Percentiles rank a stretch among this genome's conserved stretches.
phyloP scores from a whole-genome alignment of 306 rosid genomes.

The Abrus precatorius region DNA sequence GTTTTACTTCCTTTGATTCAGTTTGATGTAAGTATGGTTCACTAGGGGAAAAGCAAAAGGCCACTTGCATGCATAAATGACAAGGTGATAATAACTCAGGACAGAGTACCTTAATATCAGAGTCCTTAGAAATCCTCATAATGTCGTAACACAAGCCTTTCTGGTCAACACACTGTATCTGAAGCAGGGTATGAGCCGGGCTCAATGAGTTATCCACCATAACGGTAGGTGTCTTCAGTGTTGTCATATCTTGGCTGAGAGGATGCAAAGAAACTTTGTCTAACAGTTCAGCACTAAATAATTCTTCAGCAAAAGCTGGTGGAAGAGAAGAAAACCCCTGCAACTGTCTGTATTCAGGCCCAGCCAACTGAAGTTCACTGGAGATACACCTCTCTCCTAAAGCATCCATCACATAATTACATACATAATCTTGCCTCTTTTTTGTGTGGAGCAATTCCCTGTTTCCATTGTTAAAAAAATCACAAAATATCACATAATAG shows the following conservation, averaged over 20 bases:
- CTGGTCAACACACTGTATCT: slow-evolving; percentile 79
- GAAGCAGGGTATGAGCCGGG: slow-evolving; percentile 82
- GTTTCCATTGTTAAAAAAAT: slow-evolving; percentile 31
- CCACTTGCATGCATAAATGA: slow-evolving; percentile 4
- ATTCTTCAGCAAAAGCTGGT: slow-evolving; percentile 71
- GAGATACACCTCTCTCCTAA: slow-evolving; percentile 75
- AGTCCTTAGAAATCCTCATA: slow-evolving; percentile 88
- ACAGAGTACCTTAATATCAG: slow-evolving; percentile 71
- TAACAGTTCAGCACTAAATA: slow-evolving; percentile 65
- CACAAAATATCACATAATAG: slow-evolving; percentile 23
- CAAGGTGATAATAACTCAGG: not conserved
- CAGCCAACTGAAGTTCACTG: slow-evolving; percentile 87
- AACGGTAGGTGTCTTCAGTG: slow-evolving; percentile 62
- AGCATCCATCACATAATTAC: slow-evolving; percentile 69
- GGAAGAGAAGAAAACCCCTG: slow-evolving; percentile 81
- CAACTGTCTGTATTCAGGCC: slow-evolving; percentile 80
- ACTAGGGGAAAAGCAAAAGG: slow-evolving; percentile 35
- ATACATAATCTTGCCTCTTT: slow-evolving; percentile 69
- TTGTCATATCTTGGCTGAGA: slow-evolving; percentile 56
- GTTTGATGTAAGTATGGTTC: not conserved
- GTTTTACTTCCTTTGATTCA: slow-evolving; percentile 21
- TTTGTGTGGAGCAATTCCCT: slow-evolving; percentile 81
- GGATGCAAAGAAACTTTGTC: slow-evolving; percentile 60
- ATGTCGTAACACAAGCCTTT: slow-evolving; percentile 85
- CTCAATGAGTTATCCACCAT: slow-evolving; percentile 77